phyloP scores from a whole-genome alignment of 768 basidiomycete species.

The Suillus clintonianus region DNA sequence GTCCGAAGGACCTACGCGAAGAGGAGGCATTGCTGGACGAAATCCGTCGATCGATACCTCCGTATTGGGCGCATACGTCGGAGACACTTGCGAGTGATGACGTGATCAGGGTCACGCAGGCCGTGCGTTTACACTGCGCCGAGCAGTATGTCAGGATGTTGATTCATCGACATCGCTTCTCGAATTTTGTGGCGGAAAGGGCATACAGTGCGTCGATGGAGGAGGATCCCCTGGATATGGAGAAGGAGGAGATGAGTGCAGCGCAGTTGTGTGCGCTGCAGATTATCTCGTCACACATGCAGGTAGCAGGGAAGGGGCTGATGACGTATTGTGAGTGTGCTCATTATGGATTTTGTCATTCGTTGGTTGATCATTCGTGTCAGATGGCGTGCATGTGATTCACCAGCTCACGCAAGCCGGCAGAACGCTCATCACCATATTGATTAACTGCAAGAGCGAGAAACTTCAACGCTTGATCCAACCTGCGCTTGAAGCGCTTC shows the following conservation, averaged over 20 bases:
- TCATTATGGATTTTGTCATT: constrained; percentile 4
- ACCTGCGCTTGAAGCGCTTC: constrained; percentile 79
- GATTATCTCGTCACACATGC: constrained; percentile 80
- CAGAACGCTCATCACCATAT: constrained; percentile 82
- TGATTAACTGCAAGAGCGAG: constrained; percentile 87
- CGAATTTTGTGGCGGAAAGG: constrained; percentile 73
- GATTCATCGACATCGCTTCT: constrained; percentile 87
- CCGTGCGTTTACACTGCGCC: constrained; percentile 81
- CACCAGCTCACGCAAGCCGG: constrained; percentile 95
- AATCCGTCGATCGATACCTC: constrained; percentile 67
- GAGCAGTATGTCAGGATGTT: constrained; percentile 87
- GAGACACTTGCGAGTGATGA: constrained; percentile 85
- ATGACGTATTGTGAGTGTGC: constrained; percentile 89
- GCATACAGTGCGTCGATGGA: constrained; percentile 43
- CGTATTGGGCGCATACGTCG: constrained; percentile 77
- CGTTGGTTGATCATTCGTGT: constrained; percentile 13
- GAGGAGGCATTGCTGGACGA: constrained; percentile 84
- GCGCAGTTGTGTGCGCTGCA: constrained; percentile 79
- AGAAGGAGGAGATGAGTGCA: constrained; percentile 75
- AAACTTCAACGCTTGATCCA: constrained; percentile 74
- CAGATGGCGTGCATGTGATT: constrained; percentile 94
- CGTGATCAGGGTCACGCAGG: constrained; percentile 87
- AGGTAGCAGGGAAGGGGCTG: constrained; percentile 82
- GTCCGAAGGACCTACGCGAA: constrained; percentile 69
- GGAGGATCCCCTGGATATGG: constrained; percentile 65